Percentiles rank a stretch among this genome's conserved stretches.
These are phyloP conservation scores for Phytophthora uliginosa DNA, from an alignment of 352 stramenopile genomes.

Conservation along the genomic window DNA sequence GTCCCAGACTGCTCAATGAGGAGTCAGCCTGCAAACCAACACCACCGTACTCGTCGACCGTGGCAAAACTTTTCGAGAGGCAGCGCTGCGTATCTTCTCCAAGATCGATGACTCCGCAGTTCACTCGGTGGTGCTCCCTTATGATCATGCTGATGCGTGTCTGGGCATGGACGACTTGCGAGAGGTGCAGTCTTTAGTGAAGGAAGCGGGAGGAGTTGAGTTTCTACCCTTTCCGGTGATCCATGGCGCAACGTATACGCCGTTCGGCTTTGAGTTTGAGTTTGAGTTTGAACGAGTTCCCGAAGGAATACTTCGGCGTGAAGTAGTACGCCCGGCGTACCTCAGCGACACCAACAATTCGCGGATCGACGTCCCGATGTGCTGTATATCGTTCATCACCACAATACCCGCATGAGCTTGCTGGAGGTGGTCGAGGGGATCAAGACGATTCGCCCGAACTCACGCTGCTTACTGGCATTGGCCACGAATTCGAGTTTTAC, in stretches of 20 bases:
- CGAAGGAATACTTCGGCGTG: background rate
- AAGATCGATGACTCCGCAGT: conserved; percentile 46
- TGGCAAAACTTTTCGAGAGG: conserved; percentile 59
- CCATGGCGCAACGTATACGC: background rate
- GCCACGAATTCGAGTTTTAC: conserved; percentile 2
- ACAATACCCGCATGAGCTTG: no score
- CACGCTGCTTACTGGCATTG: background rate
- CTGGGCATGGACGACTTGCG: conserved; percentile 1
- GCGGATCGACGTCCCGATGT: background rate
- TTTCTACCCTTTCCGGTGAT: background rate
- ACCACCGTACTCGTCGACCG: conserved; percentile 28
- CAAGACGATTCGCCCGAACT: background rate
- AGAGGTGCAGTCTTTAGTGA: background rate
- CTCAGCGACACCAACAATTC: background rate
- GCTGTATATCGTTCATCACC: no score
- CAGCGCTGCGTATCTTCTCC: conserved; percentile 64
- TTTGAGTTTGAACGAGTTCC: background rate
- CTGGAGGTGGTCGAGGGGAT: no score
- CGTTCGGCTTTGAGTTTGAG: background rate
- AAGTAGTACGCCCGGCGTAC: background rate
- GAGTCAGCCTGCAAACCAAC: conserved; percentile 20
- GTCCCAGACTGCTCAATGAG: conserved; percentile 71
- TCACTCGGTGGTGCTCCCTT: conserved; percentile 77
- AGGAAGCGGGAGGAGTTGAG: background rate
- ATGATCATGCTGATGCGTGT: conserved; percentile 79